Percentiles rank a stretch among this genome's conserved stretches.
Conservation (phyloP, 306 rosid species). For the Fragaria nilgerrensis region DNA sequence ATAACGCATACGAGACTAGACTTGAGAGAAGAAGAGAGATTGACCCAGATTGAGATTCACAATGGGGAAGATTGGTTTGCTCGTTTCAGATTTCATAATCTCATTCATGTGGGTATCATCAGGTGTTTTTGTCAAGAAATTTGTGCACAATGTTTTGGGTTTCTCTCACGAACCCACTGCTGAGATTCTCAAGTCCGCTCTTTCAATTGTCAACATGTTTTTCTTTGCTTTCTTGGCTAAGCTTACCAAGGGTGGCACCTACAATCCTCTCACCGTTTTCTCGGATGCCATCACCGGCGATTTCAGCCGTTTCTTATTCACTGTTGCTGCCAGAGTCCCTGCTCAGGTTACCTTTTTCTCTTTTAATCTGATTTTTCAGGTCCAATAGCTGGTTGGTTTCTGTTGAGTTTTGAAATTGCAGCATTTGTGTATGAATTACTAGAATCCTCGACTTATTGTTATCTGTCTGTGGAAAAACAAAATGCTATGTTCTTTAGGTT, state of each 20-base stretch:
- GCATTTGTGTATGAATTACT: not conserved
- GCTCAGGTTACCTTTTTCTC: slow-evolving; percentile 52
- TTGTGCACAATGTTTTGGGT: slow-evolving; percentile 37
- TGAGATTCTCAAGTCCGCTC: slow-evolving; percentile 41
- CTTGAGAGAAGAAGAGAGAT: not conserved
- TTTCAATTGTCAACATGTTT: slow-evolving; percentile 57
- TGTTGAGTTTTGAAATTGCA: not conserved
- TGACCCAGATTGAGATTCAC: not conserved
- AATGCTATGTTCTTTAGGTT: not conserved
- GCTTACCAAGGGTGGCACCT: slow-evolving; percentile 64
- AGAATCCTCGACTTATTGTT: not conserved
- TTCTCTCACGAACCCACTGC: slow-evolving; percentile 31
- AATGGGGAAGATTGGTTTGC: slow-evolving; percentile 44
- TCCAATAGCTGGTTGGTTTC: not conserved
- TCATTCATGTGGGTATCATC: slow-evolving; percentile 93
- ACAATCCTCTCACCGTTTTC: slow-evolving; percentile 76
- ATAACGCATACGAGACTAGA: not conserved
- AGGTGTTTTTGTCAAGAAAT: slow-evolving; percentile 46
- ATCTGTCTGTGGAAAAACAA: not conserved
- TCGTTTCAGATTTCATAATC: slow-evolving; percentile 53
- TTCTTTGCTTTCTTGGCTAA: slow-evolving; percentile 57
- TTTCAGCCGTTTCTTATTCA: slow-evolving; percentile 50
- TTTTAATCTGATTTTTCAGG: not conserved
- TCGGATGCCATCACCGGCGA: slow-evolving; percentile 63
- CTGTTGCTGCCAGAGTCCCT: slow-evolving; percentile 70